Conservation (phyloP, 768 basidiomycete species). For the Suillus cothurnatus region DNA sequence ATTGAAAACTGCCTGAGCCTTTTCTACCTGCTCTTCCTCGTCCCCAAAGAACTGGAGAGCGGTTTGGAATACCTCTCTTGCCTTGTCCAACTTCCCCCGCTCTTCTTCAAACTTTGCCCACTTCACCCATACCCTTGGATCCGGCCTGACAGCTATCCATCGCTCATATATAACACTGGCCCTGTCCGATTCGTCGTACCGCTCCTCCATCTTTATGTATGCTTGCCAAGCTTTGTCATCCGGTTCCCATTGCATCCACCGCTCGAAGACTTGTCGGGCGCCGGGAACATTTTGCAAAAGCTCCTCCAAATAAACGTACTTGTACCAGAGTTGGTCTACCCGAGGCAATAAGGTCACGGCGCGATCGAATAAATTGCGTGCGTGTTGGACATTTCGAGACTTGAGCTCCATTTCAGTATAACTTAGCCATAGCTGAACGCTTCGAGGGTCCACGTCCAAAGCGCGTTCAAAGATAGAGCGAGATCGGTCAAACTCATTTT, state of each 20-base stretch:
- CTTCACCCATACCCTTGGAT: conserved; percentile 84
- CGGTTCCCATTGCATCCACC: conserved; percentile 99
- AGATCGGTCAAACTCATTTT: conserved; percentile 94
- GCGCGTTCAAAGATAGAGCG: conserved; percentile 97
- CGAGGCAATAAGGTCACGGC: conserved; percentile 96
- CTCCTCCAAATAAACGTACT: conserved; percentile 98
- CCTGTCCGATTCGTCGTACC: conserved; percentile 89
- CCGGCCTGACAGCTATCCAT: conserved; percentile 76
- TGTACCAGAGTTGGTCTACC: conserved; percentile 98
- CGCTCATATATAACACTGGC: conserved; percentile 93
- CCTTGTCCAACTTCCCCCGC: conserved; percentile 63
- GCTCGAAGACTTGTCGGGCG: conserved; percentile 95
- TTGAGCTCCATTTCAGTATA: conserved; percentile 99
- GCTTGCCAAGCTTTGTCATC: conserved; percentile 99
- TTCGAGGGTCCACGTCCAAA: conserved; percentile 90
- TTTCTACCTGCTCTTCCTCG: conserved; percentile 84
- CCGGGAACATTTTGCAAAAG: conserved; percentile 95
- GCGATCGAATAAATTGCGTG: conserved; percentile 95
- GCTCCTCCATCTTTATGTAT: conserved; percentile 97
- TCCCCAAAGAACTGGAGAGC: conserved; percentile 90
- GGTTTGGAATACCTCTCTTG: conserved; percentile 87
- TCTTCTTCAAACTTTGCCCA: conserved; percentile 89
- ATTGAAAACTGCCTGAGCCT: conserved; percentile 88
- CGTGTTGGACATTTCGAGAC: conserved; percentile 95
- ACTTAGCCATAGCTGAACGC: conserved; percentile 88